phyloP scores from a whole-genome alignment of 192 early-diverging fungal species.

The Paraglomus brasilianum region DNA sequence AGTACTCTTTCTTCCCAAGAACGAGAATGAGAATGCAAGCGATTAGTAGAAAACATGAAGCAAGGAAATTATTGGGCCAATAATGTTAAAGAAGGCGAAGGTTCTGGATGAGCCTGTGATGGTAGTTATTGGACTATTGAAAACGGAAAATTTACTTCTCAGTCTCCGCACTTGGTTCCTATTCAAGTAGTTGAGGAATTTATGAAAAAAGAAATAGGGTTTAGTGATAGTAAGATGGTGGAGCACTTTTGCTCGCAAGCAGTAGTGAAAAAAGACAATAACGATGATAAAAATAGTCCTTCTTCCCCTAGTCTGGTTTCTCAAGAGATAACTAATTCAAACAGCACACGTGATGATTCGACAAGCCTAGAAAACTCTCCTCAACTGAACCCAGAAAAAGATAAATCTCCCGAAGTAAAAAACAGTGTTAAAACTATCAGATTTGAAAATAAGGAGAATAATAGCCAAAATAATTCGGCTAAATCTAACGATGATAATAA shows the following conservation, averaged over 20 bases:
- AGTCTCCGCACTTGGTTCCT: neutral
- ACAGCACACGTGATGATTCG: neutral
- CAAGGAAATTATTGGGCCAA: neutral
- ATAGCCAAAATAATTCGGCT: constrained; percentile 3
- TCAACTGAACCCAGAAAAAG: neutral
- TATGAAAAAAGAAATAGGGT: neutral
- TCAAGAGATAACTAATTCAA: neutral
- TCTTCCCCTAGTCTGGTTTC: constrained; percentile 10
- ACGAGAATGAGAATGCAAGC: constrained; percentile 1
- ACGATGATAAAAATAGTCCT: constrained; percentile 10
- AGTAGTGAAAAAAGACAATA: constrained; percentile 8
- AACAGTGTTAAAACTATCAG: constrained; percentile 3
- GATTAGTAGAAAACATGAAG: constrained; percentile 3
- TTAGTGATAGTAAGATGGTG: no score
- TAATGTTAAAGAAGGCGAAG: neutral
- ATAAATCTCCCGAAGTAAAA: neutral
- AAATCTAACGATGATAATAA: neutral
- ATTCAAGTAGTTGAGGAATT: constrained; percentile 4
- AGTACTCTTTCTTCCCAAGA: neutral
- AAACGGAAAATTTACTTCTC: constrained; percentile 11
- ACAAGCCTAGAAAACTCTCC: no score
- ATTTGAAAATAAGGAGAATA: constrained; percentile 16
- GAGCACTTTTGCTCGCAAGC: no score
- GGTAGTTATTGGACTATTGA: neutral
- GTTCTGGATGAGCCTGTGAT: neutral